phyloP scores from a whole-genome alignment of 2,329 filamentous ascomycete genomes.

The Fusarium incarnatum region DNA sequence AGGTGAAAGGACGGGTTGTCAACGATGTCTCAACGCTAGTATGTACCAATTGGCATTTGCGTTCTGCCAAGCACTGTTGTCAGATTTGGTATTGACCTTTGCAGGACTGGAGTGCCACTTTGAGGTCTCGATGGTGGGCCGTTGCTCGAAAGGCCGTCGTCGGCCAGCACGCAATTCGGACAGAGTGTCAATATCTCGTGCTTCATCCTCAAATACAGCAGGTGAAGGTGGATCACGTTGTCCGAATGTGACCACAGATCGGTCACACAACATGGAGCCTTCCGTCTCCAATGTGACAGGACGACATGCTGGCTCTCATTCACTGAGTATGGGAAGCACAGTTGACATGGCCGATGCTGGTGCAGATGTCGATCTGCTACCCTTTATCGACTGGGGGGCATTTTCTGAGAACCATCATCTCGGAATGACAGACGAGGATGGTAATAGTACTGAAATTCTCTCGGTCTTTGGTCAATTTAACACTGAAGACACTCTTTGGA shows the following conservation, averaged over 20 bases:
- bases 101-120: background rate
- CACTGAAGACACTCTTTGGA: background rate
- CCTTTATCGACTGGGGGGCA: background rate
- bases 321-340: background rate
- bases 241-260: background rate
- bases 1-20: background rate
- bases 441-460: background rate
- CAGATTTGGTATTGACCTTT: background rate
- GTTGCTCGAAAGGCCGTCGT: background rate
- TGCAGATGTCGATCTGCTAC: background rate
- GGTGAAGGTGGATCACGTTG: background rate
- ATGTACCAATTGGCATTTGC: background rate
- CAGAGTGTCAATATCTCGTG: background rate
- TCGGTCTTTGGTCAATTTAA: background rate
- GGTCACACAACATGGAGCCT: background rate
- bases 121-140: background rate
- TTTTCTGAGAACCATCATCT: background rate
- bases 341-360: background rate
- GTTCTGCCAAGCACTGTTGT: background rate
- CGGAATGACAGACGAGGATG: background rate
- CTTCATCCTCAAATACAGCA: background rate
- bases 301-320: background rate
- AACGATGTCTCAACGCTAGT: constrained; percentile 1
- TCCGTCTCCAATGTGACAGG: background rate
- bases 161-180: background rate